Base-by-base conservation (phyloP, 2,329 filamentous ascomycete genomes). In the Colletotrichum camelliae region DNA sequence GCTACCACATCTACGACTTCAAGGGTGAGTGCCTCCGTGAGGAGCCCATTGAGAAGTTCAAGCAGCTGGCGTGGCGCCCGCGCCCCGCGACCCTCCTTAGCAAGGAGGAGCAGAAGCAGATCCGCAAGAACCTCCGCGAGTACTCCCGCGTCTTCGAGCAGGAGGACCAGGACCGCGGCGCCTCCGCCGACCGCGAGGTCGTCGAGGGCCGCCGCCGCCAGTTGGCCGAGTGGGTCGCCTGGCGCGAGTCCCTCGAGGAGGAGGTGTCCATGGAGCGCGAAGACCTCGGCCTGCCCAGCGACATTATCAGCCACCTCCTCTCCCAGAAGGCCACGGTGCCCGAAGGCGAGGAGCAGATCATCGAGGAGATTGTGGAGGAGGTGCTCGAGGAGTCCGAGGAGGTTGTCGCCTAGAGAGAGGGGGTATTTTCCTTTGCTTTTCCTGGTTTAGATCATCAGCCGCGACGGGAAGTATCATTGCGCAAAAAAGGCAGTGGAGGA, bases 1-100 rank as follows among this genome's bases (percentile, higher is more conserved):
- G 97, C 78, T 99, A 98, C 89, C 96, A 98, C 85, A 88, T 99
- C 77, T 98, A 98, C 91, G 96, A 98, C 84, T 99, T 99, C 91
- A 94, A 93, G 85, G 97, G 97, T 78, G 93, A 94, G 81, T 91
- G 94, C 70, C 92, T 99, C 70, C 93, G 96, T 75, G 97, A 99
- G 87, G 95, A 98, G 86, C 93, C 93, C 67, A 91, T 98, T 75
- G 97, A 99, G 79, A 97, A 97, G 86, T 98, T 99, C 92, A 98
- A 98, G 91, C 97, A 99, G 86, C 95, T 96, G 87, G 86, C 95
- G 78, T 99, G 97, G 97, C 94, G 97, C 60, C 97, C 97, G 24
- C 94, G 97, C 58, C 97, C 97, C 24, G 85, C 95, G 9, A 97
- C 95, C n/a, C 92, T 99, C 77, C 94, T 99, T 74, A 93, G 91